These are phyloP conservation scores for Bisporella sp. DNA, from an alignment of 2,329 filamentous ascomycete genomes.

Conservation along the genomic window DNA sequence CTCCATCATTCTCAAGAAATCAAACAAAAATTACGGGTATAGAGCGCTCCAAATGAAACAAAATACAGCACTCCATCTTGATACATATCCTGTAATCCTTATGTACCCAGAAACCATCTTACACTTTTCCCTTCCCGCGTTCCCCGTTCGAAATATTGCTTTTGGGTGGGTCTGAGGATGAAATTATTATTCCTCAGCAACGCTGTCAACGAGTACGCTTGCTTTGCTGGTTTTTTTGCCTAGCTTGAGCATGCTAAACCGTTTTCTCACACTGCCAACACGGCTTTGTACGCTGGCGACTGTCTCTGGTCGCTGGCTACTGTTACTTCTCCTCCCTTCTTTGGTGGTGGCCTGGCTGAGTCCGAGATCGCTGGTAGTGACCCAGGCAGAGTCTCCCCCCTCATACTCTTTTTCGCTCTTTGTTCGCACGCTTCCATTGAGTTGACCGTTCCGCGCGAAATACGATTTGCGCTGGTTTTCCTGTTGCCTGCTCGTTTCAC, in stretches of 20 bases:
- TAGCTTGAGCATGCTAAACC: conserved; percentile 24
- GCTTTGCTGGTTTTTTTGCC: conserved; percentile 30
- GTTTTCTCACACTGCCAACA: conserved; percentile 27
- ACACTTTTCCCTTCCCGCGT: too few species aligned
- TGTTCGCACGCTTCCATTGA: not conserved
- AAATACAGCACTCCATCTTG: too few species aligned
- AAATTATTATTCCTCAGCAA: conserved; percentile 18
- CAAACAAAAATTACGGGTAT: too few species aligned
- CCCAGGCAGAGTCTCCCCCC: not conserved
- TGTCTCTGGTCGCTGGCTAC: conserved; percentile 12
- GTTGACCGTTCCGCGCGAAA: not conserved
- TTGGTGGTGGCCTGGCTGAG: not conserved
- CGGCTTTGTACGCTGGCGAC: conserved; percentile 14
- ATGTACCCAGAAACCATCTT: too few species aligned
- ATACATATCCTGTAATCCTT: too few species aligned
- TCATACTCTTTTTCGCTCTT: not conserved
- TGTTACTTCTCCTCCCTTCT: conserved; percentile 10
- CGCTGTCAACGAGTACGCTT: conserved; percentile 22
- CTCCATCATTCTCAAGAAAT: too few species aligned
- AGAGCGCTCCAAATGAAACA: too few species aligned
- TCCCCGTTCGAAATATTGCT: too few species aligned
- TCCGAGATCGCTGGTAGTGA: not conserved
- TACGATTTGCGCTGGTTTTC: not conserved
- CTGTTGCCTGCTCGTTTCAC: not conserved
- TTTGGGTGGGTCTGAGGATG: too few species aligned